Evolutionary conservation across 257 asterid species (phyloP).

Genomic region (Echites panduratus): DNA sequence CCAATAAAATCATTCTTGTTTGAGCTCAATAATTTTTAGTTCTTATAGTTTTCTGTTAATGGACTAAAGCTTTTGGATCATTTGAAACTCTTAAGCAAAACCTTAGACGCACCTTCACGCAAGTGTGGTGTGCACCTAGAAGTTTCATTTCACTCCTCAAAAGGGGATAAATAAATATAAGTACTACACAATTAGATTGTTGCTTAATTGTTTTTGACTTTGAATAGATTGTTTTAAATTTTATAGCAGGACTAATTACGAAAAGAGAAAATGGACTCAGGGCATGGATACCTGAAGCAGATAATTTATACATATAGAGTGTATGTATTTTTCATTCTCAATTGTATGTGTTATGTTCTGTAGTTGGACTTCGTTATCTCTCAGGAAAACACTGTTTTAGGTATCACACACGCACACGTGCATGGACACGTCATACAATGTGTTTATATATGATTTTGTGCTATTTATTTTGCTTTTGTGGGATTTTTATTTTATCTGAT

Average conservation of each 20-base stretch:
- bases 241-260: not conserved
- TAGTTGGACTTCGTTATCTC: not conserved
- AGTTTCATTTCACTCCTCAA: not conserved
- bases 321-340: not conserved
- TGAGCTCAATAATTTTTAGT: not conserved
- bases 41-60: not conserved
- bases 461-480: not conserved
- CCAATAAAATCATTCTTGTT: not conserved
- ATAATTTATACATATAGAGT: not conserved
- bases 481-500: not conserved
- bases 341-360: not conserved
- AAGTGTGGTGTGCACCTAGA: not conserved
- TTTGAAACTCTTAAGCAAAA: not conserved
- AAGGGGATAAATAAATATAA: not conserved
- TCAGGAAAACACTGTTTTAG: not conserved
- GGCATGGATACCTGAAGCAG: not conserved
- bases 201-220: not conserved
- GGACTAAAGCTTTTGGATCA: not conserved
- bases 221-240: not conserved
- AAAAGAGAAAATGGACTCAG: not conserved
- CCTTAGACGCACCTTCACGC: not conserved
- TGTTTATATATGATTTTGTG: not conserved
- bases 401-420: not conserved
- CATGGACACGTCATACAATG: not conserved
- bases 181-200: not conserved